Base-by-base conservation (phyloP, 2,329 filamentous ascomycete genomes). In the Blastomyces percursus region DNA sequence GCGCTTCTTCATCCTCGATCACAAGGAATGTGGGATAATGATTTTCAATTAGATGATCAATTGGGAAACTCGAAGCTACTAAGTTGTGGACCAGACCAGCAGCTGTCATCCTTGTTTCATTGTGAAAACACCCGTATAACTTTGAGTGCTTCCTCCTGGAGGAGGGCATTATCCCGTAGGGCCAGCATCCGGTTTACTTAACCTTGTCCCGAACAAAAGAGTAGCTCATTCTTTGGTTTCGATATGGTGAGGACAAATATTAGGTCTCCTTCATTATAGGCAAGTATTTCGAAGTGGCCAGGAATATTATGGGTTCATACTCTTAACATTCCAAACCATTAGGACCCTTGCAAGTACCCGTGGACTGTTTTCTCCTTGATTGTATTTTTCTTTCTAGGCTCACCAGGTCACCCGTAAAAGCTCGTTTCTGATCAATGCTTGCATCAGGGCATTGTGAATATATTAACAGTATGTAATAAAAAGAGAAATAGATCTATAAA, bases 121-220 rank as follows among this genome's bases (percentile, higher is more conserved):
- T 96, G 90, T 75, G 97, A 93, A 70, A 89, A 95, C 44, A 96
- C 75, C 63, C 86, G 82, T 64, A 96, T 86, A 35, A 79, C 82
- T 14, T 85, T 76, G 70, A 93, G 94, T 1, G 72, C 78, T 70
- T 80, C 88, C 68, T 56, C 54, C 38, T 59, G n/a, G 72, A 69
- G 44, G n/a, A n/a, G n/a, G n/a, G n/a, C n/a, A n/a, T n/a, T n/a
- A 4, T 30, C 4, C 27, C 65, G 84, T 84, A 0, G 91, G 89
- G 0, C 92, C 92, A 12, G 89, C 91, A 30, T 91, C 92, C 82
- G 79, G 80, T 83, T 82, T 62, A 77, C 74, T 0, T 75, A 75
- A 48, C 67, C 71, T 0, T 79, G 82, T 63, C 70, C 81, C 1
- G 77, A 78, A 0, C 32, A 77, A 76, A 60, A 72, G 80, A 19